Conservation (phyloP, 2,329 filamentous ascomycete genomes). For the Alternaria infectoria region DNA sequence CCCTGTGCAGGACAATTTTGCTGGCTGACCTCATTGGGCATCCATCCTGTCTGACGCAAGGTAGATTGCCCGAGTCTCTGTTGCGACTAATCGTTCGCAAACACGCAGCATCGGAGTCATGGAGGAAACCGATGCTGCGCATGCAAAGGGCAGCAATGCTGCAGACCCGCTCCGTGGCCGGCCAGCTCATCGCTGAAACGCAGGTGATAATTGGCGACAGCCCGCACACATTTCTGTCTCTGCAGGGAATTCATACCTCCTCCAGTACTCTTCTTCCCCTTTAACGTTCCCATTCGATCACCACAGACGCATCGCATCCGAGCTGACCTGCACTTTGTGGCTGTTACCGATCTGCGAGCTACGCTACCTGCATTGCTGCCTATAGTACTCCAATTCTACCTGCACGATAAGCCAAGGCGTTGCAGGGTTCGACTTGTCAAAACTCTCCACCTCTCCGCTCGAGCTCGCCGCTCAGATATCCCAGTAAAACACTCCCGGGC, state of each 20-base stretch:
- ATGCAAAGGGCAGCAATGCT: constrained; percentile 39
- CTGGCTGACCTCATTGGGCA: constrained; percentile 38
- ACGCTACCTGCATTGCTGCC: constrained; percentile 49
- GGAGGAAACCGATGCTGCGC: constrained; percentile 41
- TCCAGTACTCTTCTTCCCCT: constrained; percentile 34
- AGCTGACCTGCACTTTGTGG: constrained; percentile 43
- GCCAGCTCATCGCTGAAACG: constrained; percentile 45
- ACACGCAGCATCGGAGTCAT: constrained; percentile 41
- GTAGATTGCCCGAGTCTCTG: constrained; percentile 45
- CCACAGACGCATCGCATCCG: constrained; percentile 34
- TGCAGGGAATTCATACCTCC: constrained; percentile 45
- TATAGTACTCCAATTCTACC: constrained; percentile 40
- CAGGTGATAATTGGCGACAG: constrained; percentile 46
- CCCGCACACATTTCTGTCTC: constrained; percentile 36
- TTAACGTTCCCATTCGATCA: constrained; percentile 39
- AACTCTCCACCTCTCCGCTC: constrained; percentile 43
- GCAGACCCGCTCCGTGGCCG: constrained; percentile 46
- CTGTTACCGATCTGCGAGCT: constrained; percentile 42
- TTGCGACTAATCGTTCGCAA: constrained; percentile 45
- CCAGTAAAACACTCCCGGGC: constrained; percentile 37
- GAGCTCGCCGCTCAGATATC: constrained; percentile 41
- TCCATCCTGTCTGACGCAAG: constrained; percentile 40
- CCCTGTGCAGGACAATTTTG: constrained; percentile 44
- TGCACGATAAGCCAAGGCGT: constrained; percentile 49
- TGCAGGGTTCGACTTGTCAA: constrained; percentile 49